Evolutionary conservation across 1,139 yeast genomes (phyloP), one percentile per base, ranked within the genome.

Genomic region (Hyphopichia khmerensis): DNA sequence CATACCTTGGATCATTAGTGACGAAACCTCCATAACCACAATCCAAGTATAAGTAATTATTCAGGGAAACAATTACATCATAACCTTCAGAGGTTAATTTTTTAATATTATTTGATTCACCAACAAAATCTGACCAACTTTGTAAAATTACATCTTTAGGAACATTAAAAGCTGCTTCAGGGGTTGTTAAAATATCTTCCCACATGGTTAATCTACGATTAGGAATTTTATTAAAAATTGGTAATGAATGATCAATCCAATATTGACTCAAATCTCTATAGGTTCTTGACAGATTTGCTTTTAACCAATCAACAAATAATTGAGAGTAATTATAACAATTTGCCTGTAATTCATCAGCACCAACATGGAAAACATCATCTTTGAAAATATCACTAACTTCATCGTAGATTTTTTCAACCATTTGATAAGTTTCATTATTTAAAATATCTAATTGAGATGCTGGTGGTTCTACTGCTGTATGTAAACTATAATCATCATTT

Each of bases 21-120:
- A 68, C 56, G 60, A 62, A 73, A 2, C 69, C 72, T 17, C 79
- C 79, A 43, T 57, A 61, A 3, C 80, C 80, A 52, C 79, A 73
- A 51, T 75, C 80, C 36, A 75, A 60, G 46, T 75, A 75, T 42
- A 69, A 60, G 48, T 64, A 65, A 32, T 59, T 60, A 10, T 61
- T 48, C 11, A 68, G 56, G 1, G 78, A 72, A 3, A 72, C 75
- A 45, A 75, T 60, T 3, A 74, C 73, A 45, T 73, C 75, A 47
- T 71, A 69, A 1, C 80, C 80, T 47, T 51, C 40, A 2, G 55
- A 39, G 9, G 73, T 63, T 36, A 75, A 52, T 11, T 53, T 46
- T 44, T 64, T 60, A 32, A 73, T 56, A 27, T 52, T 59, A 8
- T 49, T 50, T 13, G 55, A 56, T 19, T 58, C 64, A 7, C n/a